Base-by-base conservation (phyloP, 768 basidiomycete species). In the Mycena crocata region DNA sequence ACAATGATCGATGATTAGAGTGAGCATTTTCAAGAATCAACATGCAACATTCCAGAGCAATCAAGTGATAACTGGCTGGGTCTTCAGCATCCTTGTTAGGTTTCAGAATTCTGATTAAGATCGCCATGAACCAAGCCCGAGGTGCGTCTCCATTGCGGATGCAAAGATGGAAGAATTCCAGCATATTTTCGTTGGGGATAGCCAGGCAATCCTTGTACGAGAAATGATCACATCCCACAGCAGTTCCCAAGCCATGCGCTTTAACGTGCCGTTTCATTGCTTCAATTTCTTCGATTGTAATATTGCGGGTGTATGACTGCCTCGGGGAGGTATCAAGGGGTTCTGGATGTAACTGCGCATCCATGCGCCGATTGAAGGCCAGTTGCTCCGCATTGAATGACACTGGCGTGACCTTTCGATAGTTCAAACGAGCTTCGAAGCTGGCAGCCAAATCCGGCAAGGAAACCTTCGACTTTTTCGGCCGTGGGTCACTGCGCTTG, bases 21-120 rank as follows among this genome's bases (percentile, higher is more conserved):
- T 50, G 23, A 57, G 24, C 40, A 57, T 51, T 49, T 74, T 74
- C 14, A 73, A 55, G 23, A 73, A 45, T 74, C 14, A 73, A 55
- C 28, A 73, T 49, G 57, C 68, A 71, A 51, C 70, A 72, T 50
- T 75, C 74, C 1, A 75, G 56, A 0, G 70, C 73, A 31, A 75
- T 73, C 0, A 64, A 56, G 5, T 71, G 59, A 49, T 74, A 75
- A 68, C 59, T 71, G 1, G 63, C 40, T 0, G 72, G 45, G 7
- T 66, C 45, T 12, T 13, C 12, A 5, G 45, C 58, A n/a, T 40
- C 56, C 52, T 67, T 67, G 7, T 58, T 60, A 3, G n/a, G 46
- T 44, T 73, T 74, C 5, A 65, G 64, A 7, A 67, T 59, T 26
- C 61, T 61, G 9, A 57, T 51, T 23, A 62, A 26, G 10, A 62